Evolutionary conservation across 331 rosid genomes (phyloP).

Genomic region (Quercus phellos): DNA sequence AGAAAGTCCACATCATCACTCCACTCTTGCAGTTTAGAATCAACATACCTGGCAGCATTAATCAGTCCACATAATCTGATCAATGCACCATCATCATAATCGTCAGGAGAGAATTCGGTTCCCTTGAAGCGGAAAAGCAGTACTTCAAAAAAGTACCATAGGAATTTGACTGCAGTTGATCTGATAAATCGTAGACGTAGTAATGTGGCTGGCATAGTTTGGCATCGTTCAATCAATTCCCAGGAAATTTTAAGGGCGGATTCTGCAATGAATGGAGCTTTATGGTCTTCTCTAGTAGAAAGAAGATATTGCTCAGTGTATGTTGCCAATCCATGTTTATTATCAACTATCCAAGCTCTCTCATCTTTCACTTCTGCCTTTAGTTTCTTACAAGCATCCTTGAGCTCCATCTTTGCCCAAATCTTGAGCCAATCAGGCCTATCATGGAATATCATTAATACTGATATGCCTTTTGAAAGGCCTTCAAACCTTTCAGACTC

Average conservation of each 20-base stretch:
- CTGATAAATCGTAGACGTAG: conserved; percentile 44
- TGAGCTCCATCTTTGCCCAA: conserved; percentile 77
- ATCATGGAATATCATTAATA: conserved; percentile 47
- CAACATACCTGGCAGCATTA: conserved; percentile 60
- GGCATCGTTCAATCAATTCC: conserved; percentile 62
- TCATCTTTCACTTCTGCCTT: conserved; percentile 52
- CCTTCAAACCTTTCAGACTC: conserved; percentile 50
- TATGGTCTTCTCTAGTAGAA: conserved; percentile 45
- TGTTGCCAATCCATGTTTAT: conserved; percentile 20
- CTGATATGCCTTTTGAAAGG: conserved; percentile 42
- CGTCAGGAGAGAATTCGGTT: conserved; percentile 33
- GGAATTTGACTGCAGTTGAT: conserved; percentile 58
- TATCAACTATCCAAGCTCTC: conserved; percentile 43
- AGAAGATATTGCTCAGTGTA: conserved; percentile 28
- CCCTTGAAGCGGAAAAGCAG: conserved; percentile 46
- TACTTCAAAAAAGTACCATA: conserved; percentile 65
- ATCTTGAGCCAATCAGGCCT: conserved; percentile 69
- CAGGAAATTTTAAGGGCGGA: conserved; percentile 49
- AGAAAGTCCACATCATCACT: conserved; percentile 52
- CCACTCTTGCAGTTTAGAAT: conserved; percentile 60
- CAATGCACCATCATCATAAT: conserved; percentile 35
- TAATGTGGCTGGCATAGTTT: conserved; percentile 47
- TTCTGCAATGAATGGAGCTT: conserved; percentile 58
- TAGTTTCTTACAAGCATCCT: conserved; percentile 60
- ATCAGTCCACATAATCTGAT: conserved; percentile 41